Conservation (phyloP, 2,329 filamentous ascomycete genomes). For the Esteya vermicola region DNA sequence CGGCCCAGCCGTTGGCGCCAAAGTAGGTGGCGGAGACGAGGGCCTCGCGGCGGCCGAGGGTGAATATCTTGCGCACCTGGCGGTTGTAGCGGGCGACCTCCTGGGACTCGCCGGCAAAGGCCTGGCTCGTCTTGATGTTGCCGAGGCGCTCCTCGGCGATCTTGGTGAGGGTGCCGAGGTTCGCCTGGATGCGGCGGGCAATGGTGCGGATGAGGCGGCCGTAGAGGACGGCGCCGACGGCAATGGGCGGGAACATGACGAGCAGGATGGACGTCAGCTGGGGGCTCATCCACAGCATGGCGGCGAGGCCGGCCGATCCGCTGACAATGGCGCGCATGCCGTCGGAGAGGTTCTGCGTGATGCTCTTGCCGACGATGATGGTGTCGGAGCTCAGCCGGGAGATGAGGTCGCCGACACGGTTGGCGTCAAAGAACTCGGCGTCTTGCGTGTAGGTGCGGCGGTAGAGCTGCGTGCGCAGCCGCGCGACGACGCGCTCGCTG, state of each 20-base stretch:
- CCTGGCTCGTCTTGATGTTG: slow-evolving; percentile 92
- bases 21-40: slow-evolving; percentile 88
- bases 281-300: slow-evolving; percentile 93
- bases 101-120: slow-evolving; percentile 84
- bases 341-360: slow-evolving; percentile 94
- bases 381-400: slow-evolving; percentile 92
- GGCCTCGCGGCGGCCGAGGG: slow-evolving; percentile 74
- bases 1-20: slow-evolving; percentile 70
- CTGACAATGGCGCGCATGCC: slow-evolving; percentile 85
- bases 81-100: slow-evolving; percentile 85
- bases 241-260: slow-evolving; percentile 81
- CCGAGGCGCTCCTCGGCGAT: slow-evolving; percentile 96
- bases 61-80: slow-evolving; percentile 85
- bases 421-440: slow-evolving; percentile 97
- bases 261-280: slow-evolving; percentile 78
- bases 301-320: slow-evolving; percentile 72
- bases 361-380: slow-evolving; percentile 95
- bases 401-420: slow-evolving; percentile 89
- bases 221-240: slow-evolving; percentile 81
- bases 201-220: slow-evolving; percentile 79
- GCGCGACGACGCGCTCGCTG: slow-evolving; percentile 84
- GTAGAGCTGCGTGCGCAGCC: slow-evolving; percentile 80
- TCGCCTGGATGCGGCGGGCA: slow-evolving; percentile 86
- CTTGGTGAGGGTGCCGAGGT: slow-evolving; percentile 83
- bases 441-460: slow-evolving; percentile 91